Evolutionary conservation across 2,329 filamentous ascomycete genomes (phyloP).

Genomic region (Neofusicoccum sp.): DNA sequence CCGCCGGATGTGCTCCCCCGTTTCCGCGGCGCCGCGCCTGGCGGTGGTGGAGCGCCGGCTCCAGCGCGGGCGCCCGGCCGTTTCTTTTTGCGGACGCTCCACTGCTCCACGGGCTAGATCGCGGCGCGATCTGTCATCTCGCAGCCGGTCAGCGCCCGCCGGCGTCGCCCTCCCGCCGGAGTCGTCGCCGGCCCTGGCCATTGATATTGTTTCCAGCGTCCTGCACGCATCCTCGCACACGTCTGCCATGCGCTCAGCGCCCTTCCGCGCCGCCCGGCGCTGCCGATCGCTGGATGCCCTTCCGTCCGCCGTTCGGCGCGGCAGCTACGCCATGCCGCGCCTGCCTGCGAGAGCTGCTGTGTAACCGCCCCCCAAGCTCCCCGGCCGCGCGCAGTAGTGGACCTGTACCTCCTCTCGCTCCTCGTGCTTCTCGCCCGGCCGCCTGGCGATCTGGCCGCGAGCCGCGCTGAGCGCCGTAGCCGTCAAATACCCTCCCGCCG

Average conservation of each 20-base stretch:
- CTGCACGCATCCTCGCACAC: background rate
- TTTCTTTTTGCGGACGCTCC: background rate
- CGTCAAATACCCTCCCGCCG: background rate
- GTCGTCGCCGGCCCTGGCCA: background rate
- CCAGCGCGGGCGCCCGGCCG: background rate
- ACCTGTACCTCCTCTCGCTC: background rate
- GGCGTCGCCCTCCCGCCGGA: background rate
- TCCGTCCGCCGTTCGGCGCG: background rate
- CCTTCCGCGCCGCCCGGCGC: background rate
- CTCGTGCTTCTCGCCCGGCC: background rate
- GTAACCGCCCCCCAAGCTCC: background rate
- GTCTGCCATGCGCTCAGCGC: background rate
- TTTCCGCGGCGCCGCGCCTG: constrained; percentile 9
- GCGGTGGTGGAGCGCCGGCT: background rate
- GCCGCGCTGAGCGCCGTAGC: background rate
- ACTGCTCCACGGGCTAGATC: background rate
- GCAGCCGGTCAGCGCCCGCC: background rate
- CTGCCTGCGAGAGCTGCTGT: background rate
- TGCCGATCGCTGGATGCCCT: background rate
- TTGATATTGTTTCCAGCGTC: background rate
- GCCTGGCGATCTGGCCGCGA: background rate
- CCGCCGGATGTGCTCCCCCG: constrained; percentile 10
- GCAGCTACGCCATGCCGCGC: background rate
- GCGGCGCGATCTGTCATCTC: background rate
- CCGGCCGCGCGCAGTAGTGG: background rate